Conservation (phyloP, 2,329 filamentous ascomycete genomes). For the Beauveria sp. region DNA sequence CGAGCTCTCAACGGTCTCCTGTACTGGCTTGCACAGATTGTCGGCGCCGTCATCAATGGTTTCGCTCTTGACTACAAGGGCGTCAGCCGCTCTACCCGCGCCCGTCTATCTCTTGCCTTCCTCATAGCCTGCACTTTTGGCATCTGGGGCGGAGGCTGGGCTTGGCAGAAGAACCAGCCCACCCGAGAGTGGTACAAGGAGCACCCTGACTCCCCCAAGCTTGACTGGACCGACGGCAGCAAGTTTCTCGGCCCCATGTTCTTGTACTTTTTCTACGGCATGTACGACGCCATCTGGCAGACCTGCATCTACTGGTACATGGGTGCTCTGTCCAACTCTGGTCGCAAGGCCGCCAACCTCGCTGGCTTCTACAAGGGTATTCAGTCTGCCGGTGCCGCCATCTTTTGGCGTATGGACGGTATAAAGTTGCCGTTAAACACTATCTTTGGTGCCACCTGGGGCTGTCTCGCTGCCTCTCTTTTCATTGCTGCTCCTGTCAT, state of each 20-base stretch:
- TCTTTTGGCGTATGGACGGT: slow-evolving; percentile 65
- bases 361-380: slow-evolving; percentile 82
- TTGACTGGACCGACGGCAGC: slow-evolving; percentile 21
- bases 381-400: slow-evolving; percentile 76
- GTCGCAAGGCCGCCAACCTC: slow-evolving; percentile 85
- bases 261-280: slow-evolving; percentile 65
- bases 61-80: slow-evolving; percentile 34
- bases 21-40: slow-evolving; percentile 50
- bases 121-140: slow-evolving; percentile 42
- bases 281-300: slow-evolving; percentile 62
- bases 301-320: slow-evolving; percentile 63
- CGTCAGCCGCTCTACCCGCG: slow-evolving; percentile 37
- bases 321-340: slow-evolving; percentile 87
- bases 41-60: slow-evolving; percentile 42
- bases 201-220: slow-evolving; percentile 38
- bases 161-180: slow-evolving; percentile 53
- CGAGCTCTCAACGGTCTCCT: slow-evolving; percentile 47
- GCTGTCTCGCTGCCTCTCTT: slow-evolving; percentile 63
- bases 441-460: slow-evolving; percentile 69
- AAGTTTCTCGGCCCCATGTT: slow-evolving; percentile 56
- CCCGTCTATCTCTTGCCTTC: slow-evolving; percentile 36
- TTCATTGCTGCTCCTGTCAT: slow-evolving; percentile 74
- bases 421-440: slow-evolving; percentile 56
- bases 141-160: slow-evolving; percentile 53
- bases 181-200: slow-evolving; percentile 27